Percentiles rank a stretch among this genome's conserved stretches.
These are phyloP conservation scores for Tausonia pullulans DNA, from an alignment of 1,284 basidiomycete species.

Conservation along the genomic window DNA sequence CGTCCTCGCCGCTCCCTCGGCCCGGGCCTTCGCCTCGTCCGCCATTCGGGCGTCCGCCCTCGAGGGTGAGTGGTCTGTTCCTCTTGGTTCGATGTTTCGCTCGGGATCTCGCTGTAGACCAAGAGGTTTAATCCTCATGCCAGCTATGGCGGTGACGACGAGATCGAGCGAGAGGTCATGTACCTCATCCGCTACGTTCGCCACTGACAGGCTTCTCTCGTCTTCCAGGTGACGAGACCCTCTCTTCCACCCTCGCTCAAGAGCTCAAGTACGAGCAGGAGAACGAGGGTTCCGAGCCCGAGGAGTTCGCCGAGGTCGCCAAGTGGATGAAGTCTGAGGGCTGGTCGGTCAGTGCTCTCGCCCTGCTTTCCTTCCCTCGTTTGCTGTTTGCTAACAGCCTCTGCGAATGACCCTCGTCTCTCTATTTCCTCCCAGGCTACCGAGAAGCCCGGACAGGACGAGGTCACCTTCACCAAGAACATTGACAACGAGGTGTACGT, in stretches of 20 bases:
- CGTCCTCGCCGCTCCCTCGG: neutral
- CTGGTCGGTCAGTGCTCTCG: slow-evolving; percentile 2
- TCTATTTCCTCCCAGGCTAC: neutral
- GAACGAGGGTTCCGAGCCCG: slow-evolving; percentile 1
- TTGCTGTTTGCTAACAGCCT: neutral
- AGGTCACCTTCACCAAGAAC: slow-evolving; percentile 12
- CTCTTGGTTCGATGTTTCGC: neutral
- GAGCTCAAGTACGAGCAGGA: slow-evolving; percentile 36
- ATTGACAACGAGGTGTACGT: slow-evolving; percentile 14
- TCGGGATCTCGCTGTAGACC: neutral
- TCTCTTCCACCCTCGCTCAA: slow-evolving; percentile 29
- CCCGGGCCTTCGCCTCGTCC: neutral
- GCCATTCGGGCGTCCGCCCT: neutral
- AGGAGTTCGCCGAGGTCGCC: neutral
- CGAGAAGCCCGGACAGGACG: slow-evolving; percentile 8
- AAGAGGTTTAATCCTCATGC: neutral
- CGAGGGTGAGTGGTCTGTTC: neutral
- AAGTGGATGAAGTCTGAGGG: slow-evolving; percentile 1
- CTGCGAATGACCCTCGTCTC: neutral
- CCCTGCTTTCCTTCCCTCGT: neutral
- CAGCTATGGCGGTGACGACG: too few species aligned
- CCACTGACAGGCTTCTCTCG: neutral
- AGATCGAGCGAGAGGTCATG: neutral
- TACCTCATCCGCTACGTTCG: neutral
- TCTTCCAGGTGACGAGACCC: slow-evolving; percentile 25